Conservation (phyloP, 306 rosid species). For the Dryas alaskensis region DNA sequence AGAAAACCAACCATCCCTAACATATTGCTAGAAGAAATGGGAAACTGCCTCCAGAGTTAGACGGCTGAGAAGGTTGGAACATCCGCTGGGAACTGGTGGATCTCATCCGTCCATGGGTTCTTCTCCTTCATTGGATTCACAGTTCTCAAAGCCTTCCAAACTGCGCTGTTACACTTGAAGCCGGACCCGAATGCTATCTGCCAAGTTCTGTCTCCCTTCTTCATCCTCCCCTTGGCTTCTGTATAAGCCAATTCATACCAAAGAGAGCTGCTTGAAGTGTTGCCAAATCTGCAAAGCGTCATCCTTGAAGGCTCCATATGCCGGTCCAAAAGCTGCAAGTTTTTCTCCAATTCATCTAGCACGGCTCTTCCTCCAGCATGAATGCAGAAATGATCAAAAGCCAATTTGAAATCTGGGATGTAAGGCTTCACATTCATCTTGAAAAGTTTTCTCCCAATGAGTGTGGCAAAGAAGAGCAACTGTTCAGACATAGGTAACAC, state of each 20-base stretch:
- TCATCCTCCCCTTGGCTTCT: conserved; percentile 55
- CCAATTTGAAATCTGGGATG: conserved; percentile 61
- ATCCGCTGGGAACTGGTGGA: conserved; percentile 49
- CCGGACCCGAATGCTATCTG: conserved; percentile 70
- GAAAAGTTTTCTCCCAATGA: conserved; percentile 45
- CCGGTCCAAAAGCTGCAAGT: conserved; percentile 51
- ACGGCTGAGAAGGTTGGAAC: conserved; percentile 49
- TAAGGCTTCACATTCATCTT: conserved; percentile 58
- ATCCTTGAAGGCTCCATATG: conserved; percentile 72
- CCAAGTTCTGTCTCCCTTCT: conserved; percentile 60
- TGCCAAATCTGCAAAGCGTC: conserved; percentile 63
- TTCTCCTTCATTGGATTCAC: conserved; percentile 46
- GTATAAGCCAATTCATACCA: conserved; percentile 64
- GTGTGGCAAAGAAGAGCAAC: conserved; percentile 49
- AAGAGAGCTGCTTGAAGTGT: conserved; percentile 65
- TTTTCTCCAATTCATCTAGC: conserved; percentile 63
- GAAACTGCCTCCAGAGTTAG: not conserved
- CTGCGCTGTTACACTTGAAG: conserved; percentile 60
- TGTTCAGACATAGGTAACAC: conserved; percentile 66
- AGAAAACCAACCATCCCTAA: conserved; percentile 5
- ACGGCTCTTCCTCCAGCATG: conserved; percentile 71
- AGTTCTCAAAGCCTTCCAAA: conserved; percentile 56
- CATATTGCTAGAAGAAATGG: not conserved
- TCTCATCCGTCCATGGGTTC: conserved; percentile 62
- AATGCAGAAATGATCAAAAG: conserved; percentile 65